These are phyloP conservation scores for Colletotrichum lentis DNA, from an alignment of 2,329 filamentous ascomycete species.

Conservation along the genomic window DNA sequence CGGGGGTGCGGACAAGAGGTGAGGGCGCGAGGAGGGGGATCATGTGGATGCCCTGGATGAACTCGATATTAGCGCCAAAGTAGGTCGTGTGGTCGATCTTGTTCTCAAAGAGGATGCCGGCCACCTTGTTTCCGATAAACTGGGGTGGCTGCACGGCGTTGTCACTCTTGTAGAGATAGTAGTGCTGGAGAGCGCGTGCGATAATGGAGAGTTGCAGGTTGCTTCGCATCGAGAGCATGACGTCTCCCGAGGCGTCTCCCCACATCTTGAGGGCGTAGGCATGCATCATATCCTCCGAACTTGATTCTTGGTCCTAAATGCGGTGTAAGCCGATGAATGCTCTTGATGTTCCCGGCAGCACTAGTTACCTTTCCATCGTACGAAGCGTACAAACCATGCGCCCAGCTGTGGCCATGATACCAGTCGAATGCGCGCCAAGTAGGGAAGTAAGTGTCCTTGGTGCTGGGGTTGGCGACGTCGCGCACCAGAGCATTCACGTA, in stretches of 20 bases:
- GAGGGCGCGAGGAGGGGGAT: conserved; percentile 76
- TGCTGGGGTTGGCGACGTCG: conserved; percentile 80
- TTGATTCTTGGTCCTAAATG: conserved; percentile 76
- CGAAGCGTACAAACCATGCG: conserved; percentile 76
- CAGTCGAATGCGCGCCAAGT: conserved; percentile 88
- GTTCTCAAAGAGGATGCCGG: conserved; percentile 85
- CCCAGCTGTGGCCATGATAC: conserved; percentile 95
- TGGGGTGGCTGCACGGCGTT: conserved; percentile 75
- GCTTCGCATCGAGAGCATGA: conserved; percentile 78
- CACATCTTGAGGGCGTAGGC: conserved; percentile 93
- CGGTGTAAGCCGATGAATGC: conserved; percentile 2
- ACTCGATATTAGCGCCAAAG: conserved; percentile 78
- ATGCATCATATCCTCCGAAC: conserved; percentile 88
- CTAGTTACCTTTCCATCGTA: conserved; percentile 71
- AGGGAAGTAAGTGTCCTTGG: conserved; percentile 77
- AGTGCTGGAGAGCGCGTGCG: conserved; percentile 74
- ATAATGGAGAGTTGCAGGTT: conserved; percentile 87
- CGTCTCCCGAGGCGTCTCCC: conserved; percentile 80
- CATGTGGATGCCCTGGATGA: conserved; percentile 83
- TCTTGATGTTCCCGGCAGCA: no score
- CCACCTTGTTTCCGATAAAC: conserved; percentile 83
- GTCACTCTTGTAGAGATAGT: conserved; percentile 79
- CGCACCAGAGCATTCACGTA: conserved; percentile 87
- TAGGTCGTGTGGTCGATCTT: conserved; percentile 94
- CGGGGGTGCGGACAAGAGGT: conserved; percentile 68